Base-by-base conservation (phyloP, 2,329 filamentous ascomycete species). In the Zymoseptoria crescenta region DNA sequence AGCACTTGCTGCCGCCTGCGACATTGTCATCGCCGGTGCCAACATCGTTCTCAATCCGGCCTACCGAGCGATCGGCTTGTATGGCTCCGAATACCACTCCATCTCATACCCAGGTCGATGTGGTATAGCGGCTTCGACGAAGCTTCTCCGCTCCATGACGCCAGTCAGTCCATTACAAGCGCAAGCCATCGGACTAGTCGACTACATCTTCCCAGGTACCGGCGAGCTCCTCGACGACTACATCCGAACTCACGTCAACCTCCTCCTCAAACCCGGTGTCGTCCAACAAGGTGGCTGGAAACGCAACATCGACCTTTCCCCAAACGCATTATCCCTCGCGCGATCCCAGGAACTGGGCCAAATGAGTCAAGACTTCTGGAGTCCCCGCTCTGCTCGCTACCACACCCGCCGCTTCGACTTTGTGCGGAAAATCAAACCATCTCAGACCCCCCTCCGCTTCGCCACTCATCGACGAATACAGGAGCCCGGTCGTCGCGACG, bases 361-460 rank as follows among this genome's bases (percentile, higher is more conserved):
- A 60, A 76, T 77, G 74, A 68, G 71, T 45, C 72, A 74, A 53
- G 75, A 77, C 66, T 77, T 77, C 63, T 77, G 74, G 75, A 73
- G 72, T 24, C 62, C 73, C 1, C 68, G 75, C 5, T 67, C 73
- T 4, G 55, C 63, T 10, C 67, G 74, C 13, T 77, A 77, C 56
- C 75, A 77, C 63, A 64, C 63, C 2, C 72, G 75, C 13, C 71
- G 75, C 8, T 67, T 68, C 30, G 72, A 73, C 59, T 77, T 77
- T 61, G 74, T 77, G 1, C 69, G 75, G 52, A 77, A 77, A 62
- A 65, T 71, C 60, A 75, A 73, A 61, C 57, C 73, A 0, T 55
- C 60, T 1, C 68, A 69, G 27, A 77, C 75, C 7, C 75, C 75
- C 5, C 63, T 76, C 16, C 69, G 74, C 6, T 77, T 77, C 55